These are phyloP conservation scores for Nicotiana attenuata DNA, from an alignment of 257 asterid genomes.

Conservation along the genomic window DNA sequence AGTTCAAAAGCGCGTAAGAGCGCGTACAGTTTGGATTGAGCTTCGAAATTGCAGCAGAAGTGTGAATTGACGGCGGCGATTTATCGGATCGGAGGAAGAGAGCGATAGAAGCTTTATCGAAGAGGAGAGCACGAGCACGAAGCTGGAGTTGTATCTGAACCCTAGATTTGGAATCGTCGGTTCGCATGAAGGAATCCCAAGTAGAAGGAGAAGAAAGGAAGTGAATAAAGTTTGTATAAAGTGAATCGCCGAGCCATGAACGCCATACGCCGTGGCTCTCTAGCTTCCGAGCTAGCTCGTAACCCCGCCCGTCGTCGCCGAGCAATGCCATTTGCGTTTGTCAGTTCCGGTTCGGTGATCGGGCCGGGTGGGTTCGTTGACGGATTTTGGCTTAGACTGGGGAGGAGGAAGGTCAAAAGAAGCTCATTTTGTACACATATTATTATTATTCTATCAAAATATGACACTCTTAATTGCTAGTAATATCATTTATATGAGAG, in stretches of 20 bases:
- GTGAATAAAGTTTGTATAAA: conserved; percentile 57
- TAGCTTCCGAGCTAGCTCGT: conserved; percentile 88
- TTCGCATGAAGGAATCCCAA: conserved; percentile 84
- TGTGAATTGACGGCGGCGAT: conserved; percentile 9
- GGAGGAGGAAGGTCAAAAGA: background rate
- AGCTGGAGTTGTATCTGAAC: conserved; percentile 83
- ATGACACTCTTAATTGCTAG: too few relatives aligned
- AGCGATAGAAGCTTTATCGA: conserved; percentile 70
- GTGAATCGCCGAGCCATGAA: conserved; percentile 80
- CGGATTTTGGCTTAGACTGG: background rate
- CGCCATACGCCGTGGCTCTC: conserved; percentile 89
- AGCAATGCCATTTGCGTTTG: conserved; percentile 47
- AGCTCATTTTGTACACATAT: background rate
- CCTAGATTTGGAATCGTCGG: conserved; percentile 55
- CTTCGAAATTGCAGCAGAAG: conserved; percentile 41
- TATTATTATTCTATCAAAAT: too few relatives aligned
- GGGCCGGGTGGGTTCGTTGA: conserved; percentile 3
- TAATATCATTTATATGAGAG: too few relatives aligned
- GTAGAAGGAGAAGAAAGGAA: conserved; percentile 63
- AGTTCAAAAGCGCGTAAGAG: background rate
- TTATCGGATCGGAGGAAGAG: conserved; percentile 39
- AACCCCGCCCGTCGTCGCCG: conserved; percentile 91
- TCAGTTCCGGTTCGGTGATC: background rate
- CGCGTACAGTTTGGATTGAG: conserved; percentile 73
- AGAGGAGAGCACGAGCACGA: conserved; percentile 87